Evolutionary conservation across 345 rosid species (phyloP).

Genomic region (Odontarrhena argentea): DNA sequence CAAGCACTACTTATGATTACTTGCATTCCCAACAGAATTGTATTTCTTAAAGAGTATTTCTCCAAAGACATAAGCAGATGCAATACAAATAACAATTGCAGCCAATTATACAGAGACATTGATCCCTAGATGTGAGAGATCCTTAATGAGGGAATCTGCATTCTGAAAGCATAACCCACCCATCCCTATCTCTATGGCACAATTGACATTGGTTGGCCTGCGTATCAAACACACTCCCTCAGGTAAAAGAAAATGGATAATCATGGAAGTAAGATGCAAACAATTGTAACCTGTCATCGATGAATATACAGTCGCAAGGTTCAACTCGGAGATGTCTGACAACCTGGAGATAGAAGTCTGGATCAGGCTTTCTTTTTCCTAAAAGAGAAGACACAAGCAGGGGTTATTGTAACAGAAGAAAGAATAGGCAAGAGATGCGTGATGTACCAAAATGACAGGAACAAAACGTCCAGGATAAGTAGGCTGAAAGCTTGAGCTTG

Average conservation of each 20-base stretch:
- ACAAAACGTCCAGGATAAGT: slow-evolving; percentile 92
- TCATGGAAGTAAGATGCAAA: background rate
- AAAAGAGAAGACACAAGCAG: slow-evolving; percentile 26
- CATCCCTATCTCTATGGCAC: slow-evolving; percentile 75
- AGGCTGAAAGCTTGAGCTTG: slow-evolving; percentile 67
- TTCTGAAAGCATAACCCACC: slow-evolving; percentile 67
- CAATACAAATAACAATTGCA: slow-evolving; percentile 6
- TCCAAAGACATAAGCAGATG: slow-evolving; percentile 2
- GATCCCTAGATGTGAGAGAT: slow-evolving; percentile 56
- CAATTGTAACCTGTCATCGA: slow-evolving; percentile 73
- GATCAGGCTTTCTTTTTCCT: slow-evolving; percentile 98
- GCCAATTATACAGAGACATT: slow-evolving; percentile 36
- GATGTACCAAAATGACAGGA: slow-evolving; percentile 64
- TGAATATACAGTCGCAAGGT: slow-evolving; percentile 69
- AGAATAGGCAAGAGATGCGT: slow-evolving; percentile 24
- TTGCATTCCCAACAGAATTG: slow-evolving; percentile 18
- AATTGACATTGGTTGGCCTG: slow-evolving; percentile 73
- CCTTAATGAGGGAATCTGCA: slow-evolving; percentile 52
- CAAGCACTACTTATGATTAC: slow-evolving; percentile 15
- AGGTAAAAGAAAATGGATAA: slow-evolving; percentile 1
- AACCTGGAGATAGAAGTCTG: slow-evolving; percentile 60
- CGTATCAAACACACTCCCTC: slow-evolving; percentile 15
- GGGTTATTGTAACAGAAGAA: background rate
- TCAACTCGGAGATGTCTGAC: slow-evolving; percentile 66
- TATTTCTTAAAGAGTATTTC: slow-evolving; percentile 6